These are phyloP conservation scores for Cercospora berteroae DNA, from an alignment of 2,329 filamentous ascomycete species.

Conservation along the genomic window DNA sequence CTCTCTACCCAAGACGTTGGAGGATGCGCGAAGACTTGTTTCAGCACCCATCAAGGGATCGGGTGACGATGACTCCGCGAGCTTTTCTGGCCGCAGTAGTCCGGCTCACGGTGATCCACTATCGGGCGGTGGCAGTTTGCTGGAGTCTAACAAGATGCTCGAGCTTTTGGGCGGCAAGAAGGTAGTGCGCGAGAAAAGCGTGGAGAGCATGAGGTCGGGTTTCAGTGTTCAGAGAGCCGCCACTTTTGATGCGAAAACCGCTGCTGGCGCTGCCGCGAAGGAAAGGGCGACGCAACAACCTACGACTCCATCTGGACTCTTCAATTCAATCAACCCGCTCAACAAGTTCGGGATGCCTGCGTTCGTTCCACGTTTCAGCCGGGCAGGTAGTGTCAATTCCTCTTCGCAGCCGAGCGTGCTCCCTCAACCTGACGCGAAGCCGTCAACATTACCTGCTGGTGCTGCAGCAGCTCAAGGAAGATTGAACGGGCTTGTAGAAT, in stretches of 20 bases:
- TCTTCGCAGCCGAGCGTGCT: slow-evolving; percentile 18
- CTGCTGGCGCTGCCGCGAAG: slow-evolving; percentile 20
- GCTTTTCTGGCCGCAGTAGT: slow-evolving; percentile 37
- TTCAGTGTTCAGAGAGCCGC: slow-evolving; percentile 51
- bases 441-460: slow-evolving; percentile 9
- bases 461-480: slow-evolving; percentile 27
- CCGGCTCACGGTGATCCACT: slow-evolving; percentile 35
- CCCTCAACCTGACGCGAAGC: slow-evolving; percentile 18
- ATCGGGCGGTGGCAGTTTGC: slow-evolving; percentile 28
- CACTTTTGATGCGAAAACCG: slow-evolving; percentile 29
- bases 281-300: slow-evolving; percentile 17
- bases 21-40: slow-evolving; percentile 87
- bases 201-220: slow-evolving; percentile 68
- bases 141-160: slow-evolving; percentile 64
- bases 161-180: slow-evolving; percentile 69
- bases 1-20: slow-evolving; percentile 77
- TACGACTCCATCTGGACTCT: slow-evolving; percentile 26
- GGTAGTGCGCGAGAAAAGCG: slow-evolving; percentile 66
- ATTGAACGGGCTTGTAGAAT: slow-evolving; percentile 32
- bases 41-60: slow-evolving; percentile 56
- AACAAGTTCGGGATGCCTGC: slow-evolving; percentile 38
- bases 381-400: slow-evolving; percentile 29
- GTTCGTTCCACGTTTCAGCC: slow-evolving; percentile 37
- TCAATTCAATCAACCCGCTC: slow-evolving; percentile 39
- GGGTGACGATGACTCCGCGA: slow-evolving; percentile 36